Conservation (phyloP, 805 yeast genomes). For the Saturnispora ahearnii region DNA sequence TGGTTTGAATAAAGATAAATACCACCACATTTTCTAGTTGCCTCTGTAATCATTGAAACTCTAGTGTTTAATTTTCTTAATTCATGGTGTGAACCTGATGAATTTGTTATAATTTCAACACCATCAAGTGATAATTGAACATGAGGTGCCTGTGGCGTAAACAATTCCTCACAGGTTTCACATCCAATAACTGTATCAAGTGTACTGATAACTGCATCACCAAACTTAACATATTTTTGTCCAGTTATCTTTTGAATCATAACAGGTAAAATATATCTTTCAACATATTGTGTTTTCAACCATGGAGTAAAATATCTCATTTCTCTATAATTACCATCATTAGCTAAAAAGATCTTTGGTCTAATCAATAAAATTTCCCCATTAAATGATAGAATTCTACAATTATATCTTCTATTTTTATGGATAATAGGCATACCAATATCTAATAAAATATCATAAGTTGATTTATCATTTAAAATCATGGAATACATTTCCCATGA, state of each 20-base stretch:
- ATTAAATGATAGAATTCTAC: conserved; percentile 75
- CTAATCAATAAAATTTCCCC: conserved; percentile 76
- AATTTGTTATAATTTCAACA: conserved; percentile 92
- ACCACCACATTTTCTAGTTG: conserved; percentile 95
- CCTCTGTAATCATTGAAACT: conserved; percentile 76
- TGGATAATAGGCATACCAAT: conserved; percentile 93
- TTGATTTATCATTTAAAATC: conserved; percentile 56
- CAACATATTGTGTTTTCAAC: conserved; percentile 70
- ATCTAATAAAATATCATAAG: conserved; percentile 73
- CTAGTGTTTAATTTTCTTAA: conserved; percentile 81
- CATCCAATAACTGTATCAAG: conserved; percentile 88
- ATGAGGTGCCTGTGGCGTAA: conserved; percentile 95
- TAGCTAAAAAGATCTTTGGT: conserved; percentile 89
- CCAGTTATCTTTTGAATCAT: conserved; percentile 55
- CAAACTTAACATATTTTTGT: conserved; percentile 55
- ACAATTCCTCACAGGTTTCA: conserved; percentile 96
- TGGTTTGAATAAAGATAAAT: conserved; percentile 90
- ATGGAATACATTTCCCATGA: conserved; percentile 92
- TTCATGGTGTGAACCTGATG: conserved; percentile 97
- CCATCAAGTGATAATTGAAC: conserved; percentile 89
- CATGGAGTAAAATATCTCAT: conserved; percentile 97
- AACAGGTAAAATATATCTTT: conserved; percentile 64
- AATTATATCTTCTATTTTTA: conserved; percentile 81
- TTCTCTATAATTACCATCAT: conserved; percentile 96
- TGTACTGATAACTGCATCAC: conserved; percentile 84